phyloP scores from a whole-genome alignment of 257 asterid genomes.

The Oldenlandia corymbosa region DNA sequence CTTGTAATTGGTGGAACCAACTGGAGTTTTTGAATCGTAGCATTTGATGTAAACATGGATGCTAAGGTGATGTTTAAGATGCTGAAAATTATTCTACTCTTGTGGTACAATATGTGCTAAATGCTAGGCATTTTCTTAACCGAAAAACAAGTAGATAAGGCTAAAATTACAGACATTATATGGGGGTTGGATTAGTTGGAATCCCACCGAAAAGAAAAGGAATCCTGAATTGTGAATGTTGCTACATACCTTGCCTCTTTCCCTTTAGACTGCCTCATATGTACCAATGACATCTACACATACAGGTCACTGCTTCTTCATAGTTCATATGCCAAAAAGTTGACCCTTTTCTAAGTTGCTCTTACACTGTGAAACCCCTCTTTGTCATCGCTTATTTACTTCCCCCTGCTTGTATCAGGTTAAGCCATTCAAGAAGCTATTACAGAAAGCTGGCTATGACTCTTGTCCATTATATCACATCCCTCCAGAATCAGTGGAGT shows the following conservation, averaged over 20 bases:
- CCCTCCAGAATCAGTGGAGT: slow-evolving; percentile 54
- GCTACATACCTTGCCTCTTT: neutral
- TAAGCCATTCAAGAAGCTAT: slow-evolving; percentile 49
- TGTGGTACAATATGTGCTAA: neutral
- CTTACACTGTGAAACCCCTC: too few species aligned
- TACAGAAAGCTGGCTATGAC: slow-evolving; percentile 57
- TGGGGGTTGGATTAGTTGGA: neutral
- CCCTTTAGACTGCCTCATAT: neutral
- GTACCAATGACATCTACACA: neutral
- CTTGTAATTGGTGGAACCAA: neutral
- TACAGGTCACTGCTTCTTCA: too few species aligned
- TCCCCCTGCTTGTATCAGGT: slow-evolving; percentile 40
- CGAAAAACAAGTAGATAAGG: too few species aligned
- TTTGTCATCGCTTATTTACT: slow-evolving; percentile 4
- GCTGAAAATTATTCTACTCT: neutral
- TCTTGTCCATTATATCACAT: slow-evolving; percentile 56
- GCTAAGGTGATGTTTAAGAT: neutral
- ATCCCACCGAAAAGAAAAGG: neutral
- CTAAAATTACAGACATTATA: neutral
- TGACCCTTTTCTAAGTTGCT: too few species aligned
- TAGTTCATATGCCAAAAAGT: too few species aligned
- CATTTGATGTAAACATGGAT: neutral
- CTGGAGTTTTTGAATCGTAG: neutral
- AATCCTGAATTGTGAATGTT: neutral
- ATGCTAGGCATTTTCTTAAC: neutral